These are phyloP conservation scores for Podospora pseudoanserina DNA, from an alignment of 495 filamentous ascomycete species.

Conservation along the genomic window DNA sequence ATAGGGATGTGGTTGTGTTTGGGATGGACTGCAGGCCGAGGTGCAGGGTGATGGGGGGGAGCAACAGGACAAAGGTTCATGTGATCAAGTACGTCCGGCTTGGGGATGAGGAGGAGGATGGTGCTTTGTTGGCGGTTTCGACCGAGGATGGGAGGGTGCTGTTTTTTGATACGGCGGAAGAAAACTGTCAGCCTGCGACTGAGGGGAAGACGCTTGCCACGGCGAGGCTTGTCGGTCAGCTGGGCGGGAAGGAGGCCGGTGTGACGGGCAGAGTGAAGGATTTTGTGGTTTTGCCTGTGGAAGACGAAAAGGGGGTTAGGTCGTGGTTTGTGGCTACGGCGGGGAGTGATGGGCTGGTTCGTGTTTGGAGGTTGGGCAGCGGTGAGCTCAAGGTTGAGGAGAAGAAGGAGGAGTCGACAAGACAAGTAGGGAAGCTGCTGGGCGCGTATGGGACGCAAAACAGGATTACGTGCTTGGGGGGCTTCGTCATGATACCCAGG, in stretches of 20 bases:
- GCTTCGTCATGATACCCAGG: slow-evolving; percentile 75
- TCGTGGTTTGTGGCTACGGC: slow-evolving; percentile 64
- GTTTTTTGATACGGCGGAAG: slow-evolving; percentile 67
- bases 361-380: slow-evolving; percentile 63
- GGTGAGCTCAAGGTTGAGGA: slow-evolving; percentile 38
- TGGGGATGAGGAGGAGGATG: slow-evolving; percentile 35
- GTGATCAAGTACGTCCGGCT: slow-evolving; percentile 66
- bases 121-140: slow-evolving; percentile 65
- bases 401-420: slow-evolving; percentile 26
- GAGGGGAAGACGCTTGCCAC: slow-evolving; percentile 36
- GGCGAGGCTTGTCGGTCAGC: slow-evolving; percentile 62
- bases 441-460: slow-evolving; percentile 80
- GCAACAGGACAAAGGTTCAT: slow-evolving; percentile 70
- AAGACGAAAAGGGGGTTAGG: slow-evolving; percentile 37
- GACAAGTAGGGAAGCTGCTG: slow-evolving; percentile 67
- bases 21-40: slow-evolving; percentile 81
- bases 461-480: slow-evolving; percentile 82
- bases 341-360: slow-evolving; percentile 76
- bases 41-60: slow-evolving; percentile 63
- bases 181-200: slow-evolving; percentile 29
- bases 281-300: slow-evolving; percentile 60
- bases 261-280: slow-evolving; percentile 79
- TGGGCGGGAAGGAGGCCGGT: slow-evolving; percentile 69
- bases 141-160: slow-evolving; percentile 88
- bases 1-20: slow-evolving; percentile 79